Evolutionary conservation across 805 yeast genomes (phyloP), one percentile per base, ranked within the genome.

Genomic region (Debaryomyces tyrocola): DNA sequence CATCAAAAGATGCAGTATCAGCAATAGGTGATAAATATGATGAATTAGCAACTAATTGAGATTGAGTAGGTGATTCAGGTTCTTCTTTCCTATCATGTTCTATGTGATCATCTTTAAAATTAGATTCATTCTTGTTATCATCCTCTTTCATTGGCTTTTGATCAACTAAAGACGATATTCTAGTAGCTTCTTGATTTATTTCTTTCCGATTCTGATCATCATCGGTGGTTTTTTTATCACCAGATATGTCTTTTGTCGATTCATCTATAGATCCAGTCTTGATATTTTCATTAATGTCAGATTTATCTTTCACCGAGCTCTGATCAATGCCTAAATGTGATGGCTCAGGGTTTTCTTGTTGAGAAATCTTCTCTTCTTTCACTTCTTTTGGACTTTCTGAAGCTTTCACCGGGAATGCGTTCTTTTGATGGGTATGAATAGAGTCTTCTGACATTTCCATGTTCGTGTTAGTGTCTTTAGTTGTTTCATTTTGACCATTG

Each of bases 21-120:
- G 41, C 51, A 37, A 48, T 29, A 31, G 45, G 50, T 6, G 50
- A 47, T 18, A 47, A 27, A 24, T 33, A 40, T 12, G 50, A 47
- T 12, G 50, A 47, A 33, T 47, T 46, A 2, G 44, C 44, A 5
- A 39, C 17, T 14, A 31, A 31, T 31, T 39, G 28, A n/a, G 20
- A 24, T 27, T 40, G 39, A 18, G 41, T 27, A 24, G 42, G 42
- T 24, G 42, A 39, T 4, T 29, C 12, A 3, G 42, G 42, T 6
- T 6, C 31, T 33, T 33, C 33, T 11, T 28, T 18, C 17, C 6
- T 17, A 8, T 9, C 18, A 5, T 33, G 15, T 4, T 20, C 33
- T 18, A 6, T 18, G 4, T 17, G 20, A 2, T 43, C 20, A 20
- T 29, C 41, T n/a, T 21, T 31, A n/a, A 4, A 11, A 17, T 12